Base-by-base conservation (phyloP, 2,329 filamentous ascomycete genomes). In the Aspergillus spinulosporus region DNA sequence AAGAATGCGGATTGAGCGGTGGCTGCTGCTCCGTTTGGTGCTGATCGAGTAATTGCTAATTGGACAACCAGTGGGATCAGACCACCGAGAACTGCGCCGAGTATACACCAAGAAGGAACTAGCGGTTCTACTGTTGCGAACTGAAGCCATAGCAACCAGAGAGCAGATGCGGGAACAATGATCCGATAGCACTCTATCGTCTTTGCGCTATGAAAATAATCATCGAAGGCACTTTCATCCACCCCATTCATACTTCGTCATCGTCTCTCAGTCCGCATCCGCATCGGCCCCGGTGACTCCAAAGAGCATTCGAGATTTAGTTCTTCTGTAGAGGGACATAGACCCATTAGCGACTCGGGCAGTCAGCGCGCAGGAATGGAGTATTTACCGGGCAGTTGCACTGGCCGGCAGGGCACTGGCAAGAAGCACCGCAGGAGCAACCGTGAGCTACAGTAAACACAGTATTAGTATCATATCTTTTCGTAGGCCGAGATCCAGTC, bases 361-460 rank as follows among this genome's bases (percentile, higher is more conserved):
- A 39, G 21, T 46, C 34, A 12, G 36, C 31, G 26, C 40, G 14
- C 28, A 11, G 21, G 6, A 51, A 28, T 28, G 37, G 26, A 12
- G 15, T 49, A 69, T 70, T 54, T 71, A 74, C 72, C 36, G 70
- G 70, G 72, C 73, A 75, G 57, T 73, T 62, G 72, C 73, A 75
- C 43, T 62, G 54, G 63, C 73, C 73, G 62, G 72, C 65, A 62
- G 73, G 73, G 69, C 73, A 74, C 63, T 71, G 66, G 72, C 73
- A 76, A 58, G 72, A 72, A 64, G 67, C 56, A 60, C 74, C 74
- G 65, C 73, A 75, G 68, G 66, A 71, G 69, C 73, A 76, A 60
- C 64, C 66, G 72, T 74, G 72, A 65, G 62, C 64, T 71, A 21
- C 21, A 37, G 7, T 8, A 34, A 28, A 43, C 8, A 15, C 6